These are phyloP conservation scores for Pholiota adiposa DNA, from an alignment of 1,284 basidiomycete species.

Conservation along the genomic window DNA sequence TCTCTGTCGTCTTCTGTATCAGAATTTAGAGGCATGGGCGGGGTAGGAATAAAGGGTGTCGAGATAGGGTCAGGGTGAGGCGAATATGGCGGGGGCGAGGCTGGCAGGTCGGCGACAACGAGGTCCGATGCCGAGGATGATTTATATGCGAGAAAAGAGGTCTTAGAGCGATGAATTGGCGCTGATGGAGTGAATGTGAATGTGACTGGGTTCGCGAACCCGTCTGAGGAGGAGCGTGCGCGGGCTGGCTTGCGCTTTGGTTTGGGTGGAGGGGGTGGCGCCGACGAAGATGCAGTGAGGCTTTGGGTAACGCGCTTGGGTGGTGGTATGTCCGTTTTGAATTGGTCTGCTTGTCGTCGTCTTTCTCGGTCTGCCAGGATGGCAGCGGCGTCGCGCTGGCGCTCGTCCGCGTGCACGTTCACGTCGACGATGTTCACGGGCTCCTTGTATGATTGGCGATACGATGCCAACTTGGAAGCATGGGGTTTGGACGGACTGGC, in stretches of 20 bases:
- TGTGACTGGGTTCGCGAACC: slow-evolving; percentile 5
- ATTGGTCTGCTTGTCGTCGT: not conserved
- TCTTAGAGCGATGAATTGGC: slow-evolving; percentile 19
- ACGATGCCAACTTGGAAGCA: slow-evolving; percentile 8
- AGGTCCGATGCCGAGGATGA: slow-evolving; percentile 29
- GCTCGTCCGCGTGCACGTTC: not conserved
- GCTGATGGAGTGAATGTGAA: slow-evolving; percentile 25
- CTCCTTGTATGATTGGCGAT: slow-evolving; percentile 10
- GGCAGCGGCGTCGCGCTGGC: not conserved
- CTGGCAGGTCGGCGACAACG: slow-evolving; percentile 15
- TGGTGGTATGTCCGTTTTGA: not conserved
- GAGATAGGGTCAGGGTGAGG: slow-evolving; percentile 9
- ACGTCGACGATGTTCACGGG: not conserved
- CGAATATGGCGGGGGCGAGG: slow-evolving; percentile 22
- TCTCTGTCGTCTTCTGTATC: slow-evolving; percentile 32
- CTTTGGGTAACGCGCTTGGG: not conserved
- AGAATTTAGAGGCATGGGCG: slow-evolving; percentile 12
- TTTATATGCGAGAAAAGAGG: slow-evolving; percentile 20
- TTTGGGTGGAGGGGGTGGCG: not conserved
- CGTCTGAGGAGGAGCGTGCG: slow-evolving; percentile 8
- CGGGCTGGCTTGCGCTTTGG: slow-evolving; percentile 7
- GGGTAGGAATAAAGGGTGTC: not conserved
- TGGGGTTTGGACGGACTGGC: not conserved
- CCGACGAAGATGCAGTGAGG: not conserved
- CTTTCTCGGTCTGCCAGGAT: slow-evolving; percentile 6